These are phyloP conservation scores for Gleditsia sinensis DNA, from an alignment of 306 rosid genomes.

Conservation along the genomic window DNA sequence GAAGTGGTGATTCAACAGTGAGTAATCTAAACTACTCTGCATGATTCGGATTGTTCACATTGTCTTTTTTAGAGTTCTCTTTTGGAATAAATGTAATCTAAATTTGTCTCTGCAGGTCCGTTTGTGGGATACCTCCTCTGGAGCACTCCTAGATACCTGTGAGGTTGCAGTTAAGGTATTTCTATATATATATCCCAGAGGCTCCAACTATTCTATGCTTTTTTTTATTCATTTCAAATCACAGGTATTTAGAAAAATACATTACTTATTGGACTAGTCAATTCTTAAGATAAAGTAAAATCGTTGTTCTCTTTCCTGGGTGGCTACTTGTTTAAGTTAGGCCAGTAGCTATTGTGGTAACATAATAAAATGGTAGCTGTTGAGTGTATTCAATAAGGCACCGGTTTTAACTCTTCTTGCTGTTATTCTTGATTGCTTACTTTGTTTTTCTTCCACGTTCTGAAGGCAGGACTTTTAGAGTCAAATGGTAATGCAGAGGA, in stretches of 20 bases:
- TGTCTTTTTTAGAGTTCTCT: constrained; percentile 29
- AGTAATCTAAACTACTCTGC: constrained; percentile 38
- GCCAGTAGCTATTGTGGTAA: background rate
- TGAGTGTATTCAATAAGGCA: constrained; percentile 6
- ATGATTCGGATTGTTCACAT: constrained; percentile 7
- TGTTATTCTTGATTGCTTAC: constrained; percentile 31
- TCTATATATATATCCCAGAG: constrained; percentile 1
- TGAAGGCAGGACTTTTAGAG: constrained; percentile 85
- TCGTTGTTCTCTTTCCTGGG: background rate
- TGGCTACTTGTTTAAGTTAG: background rate
- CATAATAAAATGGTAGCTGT: constrained; percentile 7
- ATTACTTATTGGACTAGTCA: background rate
- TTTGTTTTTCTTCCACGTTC: constrained; percentile 31
- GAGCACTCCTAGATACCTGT: constrained; percentile 77
- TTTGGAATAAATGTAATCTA: constrained; percentile 16
- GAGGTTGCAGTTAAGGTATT: constrained; percentile 74
- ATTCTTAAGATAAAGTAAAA: constrained; percentile 4
- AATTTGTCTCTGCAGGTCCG: constrained; percentile 65
- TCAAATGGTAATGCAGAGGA: constrained; percentile 60
- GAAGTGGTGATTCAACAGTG: constrained; percentile 93
- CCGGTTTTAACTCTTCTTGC: background rate
- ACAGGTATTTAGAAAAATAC: background rate
- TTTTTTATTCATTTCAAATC: background rate
- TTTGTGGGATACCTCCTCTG: constrained; percentile 76
- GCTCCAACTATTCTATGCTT: constrained; percentile 2